Percentiles rank a stretch among this genome's conserved stretches.
Conservation (phyloP, 345 rosid species). For the Cardamine chenopodiifolia region DNA sequence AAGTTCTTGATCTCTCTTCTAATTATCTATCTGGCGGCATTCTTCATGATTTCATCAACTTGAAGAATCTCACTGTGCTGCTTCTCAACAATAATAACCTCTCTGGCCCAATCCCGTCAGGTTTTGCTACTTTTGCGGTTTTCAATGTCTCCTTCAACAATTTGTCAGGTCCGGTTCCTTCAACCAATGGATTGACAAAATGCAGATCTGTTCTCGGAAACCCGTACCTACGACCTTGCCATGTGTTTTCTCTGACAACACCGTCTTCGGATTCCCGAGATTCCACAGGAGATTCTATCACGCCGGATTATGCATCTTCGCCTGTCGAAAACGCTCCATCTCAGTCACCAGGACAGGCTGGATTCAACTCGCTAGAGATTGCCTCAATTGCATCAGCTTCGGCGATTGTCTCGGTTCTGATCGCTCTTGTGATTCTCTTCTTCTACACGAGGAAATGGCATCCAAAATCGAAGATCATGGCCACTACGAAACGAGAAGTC, state of each 20-base stretch:
- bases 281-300: conserved; percentile 35
- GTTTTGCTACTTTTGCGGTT: conserved; percentile 44
- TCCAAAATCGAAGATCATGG: conserved; percentile 48
- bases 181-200: conserved; percentile 45
- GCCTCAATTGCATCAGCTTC: conserved; percentile 68
- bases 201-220: conserved; percentile 49
- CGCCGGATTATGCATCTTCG: conserved; percentile 37
- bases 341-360: conserved; percentile 3
- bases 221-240: conserved; percentile 57
- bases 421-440: conserved; percentile 56
- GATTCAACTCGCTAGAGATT: conserved; percentile 58
- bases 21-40: conserved; percentile 50
- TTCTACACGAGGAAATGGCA: conserved; percentile 57
- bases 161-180: conserved; percentile 53
- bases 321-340: conserved; percentile 41
- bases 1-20: conserved; percentile 47
- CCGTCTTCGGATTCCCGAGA: conserved; percentile 47
- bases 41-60: conserved; percentile 46
- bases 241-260: conserved; percentile 47
- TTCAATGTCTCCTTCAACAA: conserved; percentile 57
- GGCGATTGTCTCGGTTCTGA: conserved; percentile 59
- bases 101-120: conserved; percentile 51
- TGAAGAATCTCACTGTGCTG: conserved; percentile 52
- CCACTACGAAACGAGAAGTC: conserved; percentile 50
- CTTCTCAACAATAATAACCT: conserved; percentile 56